These are phyloP conservation scores for Fusarium anguioides DNA, from an alignment of 2,329 filamentous ascomycete species.

Conservation along the genomic window DNA sequence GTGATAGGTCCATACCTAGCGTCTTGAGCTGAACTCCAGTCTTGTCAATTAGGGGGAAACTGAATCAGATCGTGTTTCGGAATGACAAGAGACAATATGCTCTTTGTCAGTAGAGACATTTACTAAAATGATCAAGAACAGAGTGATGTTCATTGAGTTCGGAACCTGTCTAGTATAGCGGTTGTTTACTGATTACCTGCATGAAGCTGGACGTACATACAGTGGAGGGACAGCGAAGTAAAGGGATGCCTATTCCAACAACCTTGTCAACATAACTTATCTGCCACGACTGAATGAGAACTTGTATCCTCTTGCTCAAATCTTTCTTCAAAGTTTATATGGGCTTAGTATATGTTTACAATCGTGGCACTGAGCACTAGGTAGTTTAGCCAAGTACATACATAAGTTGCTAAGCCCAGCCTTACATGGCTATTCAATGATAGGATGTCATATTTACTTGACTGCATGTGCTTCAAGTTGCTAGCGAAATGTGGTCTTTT, in stretches of 20 bases:
- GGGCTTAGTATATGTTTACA: not conserved
- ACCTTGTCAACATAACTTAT: not conserved
- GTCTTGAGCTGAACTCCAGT: conserved; percentile 1
- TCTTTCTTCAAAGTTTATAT: not conserved
- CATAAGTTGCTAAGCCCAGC: too few relatives aligned
- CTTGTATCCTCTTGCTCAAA: not conserved
- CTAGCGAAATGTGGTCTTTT: not conserved
- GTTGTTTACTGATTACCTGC: not conserved
- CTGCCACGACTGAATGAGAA: too few relatives aligned
- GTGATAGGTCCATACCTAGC: not conserved
- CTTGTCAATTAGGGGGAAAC: conserved; percentile 15
- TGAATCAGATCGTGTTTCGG: conserved; percentile 36
- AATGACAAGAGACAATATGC: not conserved
- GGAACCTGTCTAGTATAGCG: not conserved
- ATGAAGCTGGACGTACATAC: not conserved
- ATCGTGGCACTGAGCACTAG: not conserved
- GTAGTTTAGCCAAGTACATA: not conserved
- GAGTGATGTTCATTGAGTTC: not conserved
- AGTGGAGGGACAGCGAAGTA: not conserved
- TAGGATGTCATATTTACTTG: not conserved
- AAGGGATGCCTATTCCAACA: not conserved
- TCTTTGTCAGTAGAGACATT: conserved; percentile 10
- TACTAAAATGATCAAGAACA: not conserved
- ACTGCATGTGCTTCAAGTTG: not conserved
- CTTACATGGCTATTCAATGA: conserved; percentile 1